A percentile compares a stretch with the other conserved stretches of the same genome.
These are phyloP conservation scores for Apiospora arundinis DNA, from an alignment of 2,329 filamentous ascomycete genomes.

Conservation along the genomic window DNA sequence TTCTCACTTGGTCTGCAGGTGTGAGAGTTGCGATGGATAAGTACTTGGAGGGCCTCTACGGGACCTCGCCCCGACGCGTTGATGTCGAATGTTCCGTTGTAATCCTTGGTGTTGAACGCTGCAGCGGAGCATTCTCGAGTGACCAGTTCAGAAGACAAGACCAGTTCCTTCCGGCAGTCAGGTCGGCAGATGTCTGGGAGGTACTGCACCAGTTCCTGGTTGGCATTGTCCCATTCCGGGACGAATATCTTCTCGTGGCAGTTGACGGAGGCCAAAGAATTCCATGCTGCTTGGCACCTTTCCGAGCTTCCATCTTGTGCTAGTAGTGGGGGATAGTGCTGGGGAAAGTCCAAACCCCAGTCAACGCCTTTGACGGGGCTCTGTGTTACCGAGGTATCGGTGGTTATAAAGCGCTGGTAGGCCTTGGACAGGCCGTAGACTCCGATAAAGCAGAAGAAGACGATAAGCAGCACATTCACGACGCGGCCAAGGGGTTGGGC, in stretches of 20 bases:
- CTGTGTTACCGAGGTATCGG: conserved; percentile 4
- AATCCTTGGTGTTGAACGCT: conserved; percentile 8
- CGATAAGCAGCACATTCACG: conserved; percentile 11
- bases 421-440: neutral
- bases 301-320: conserved; percentile 8
- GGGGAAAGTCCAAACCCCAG: conserved; percentile 13
- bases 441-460: conserved; percentile 11
- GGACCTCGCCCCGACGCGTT: neutral
- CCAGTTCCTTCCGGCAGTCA: conserved; percentile 7
- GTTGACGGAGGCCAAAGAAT: neutral
- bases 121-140: conserved; percentile 3
- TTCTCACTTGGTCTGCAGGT: conserved; percentile 16
- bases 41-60: neutral
- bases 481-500: neutral
- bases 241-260: conserved; percentile 13
- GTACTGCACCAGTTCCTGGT: conserved; percentile 6
- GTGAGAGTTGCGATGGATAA: conserved; percentile 1
- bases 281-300: neutral
- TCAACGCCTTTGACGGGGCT: neutral
- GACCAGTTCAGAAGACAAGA: neutral
- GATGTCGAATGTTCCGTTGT: neutral
- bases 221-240: neutral
- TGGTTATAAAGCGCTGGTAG: neutral
- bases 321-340: conserved; percentile 6
- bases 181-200: conserved; percentile 1